These are phyloP conservation scores for Hymenoscyphus linearis DNA, from an alignment of 2,329 filamentous ascomycete genomes.

Conservation along the genomic window DNA sequence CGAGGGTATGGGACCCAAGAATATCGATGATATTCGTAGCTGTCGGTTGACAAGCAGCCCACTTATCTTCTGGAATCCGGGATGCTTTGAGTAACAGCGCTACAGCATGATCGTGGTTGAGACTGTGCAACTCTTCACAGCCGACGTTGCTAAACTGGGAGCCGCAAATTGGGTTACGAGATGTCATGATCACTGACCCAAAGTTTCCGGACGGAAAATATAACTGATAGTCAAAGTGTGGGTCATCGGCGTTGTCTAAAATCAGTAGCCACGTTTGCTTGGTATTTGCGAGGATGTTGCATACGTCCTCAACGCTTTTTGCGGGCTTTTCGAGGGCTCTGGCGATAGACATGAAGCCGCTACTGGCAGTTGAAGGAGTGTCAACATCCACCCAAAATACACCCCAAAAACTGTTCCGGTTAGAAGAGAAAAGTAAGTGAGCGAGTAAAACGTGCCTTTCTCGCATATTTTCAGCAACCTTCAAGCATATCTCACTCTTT, in stretches of 20 bases:
- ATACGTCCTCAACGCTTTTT: slow-evolving; percentile 12
- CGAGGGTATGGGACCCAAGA: slow-evolving; percentile 27
- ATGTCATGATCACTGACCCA: slow-evolving; percentile 37
- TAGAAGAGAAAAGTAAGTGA: slow-evolving; percentile 1
- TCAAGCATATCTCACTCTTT: slow-evolving; percentile 22
- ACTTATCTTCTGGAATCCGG: neutral
- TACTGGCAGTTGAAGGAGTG: slow-evolving; percentile 14
- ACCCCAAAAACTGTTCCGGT: slow-evolving; percentile 18
- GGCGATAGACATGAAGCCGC: slow-evolving; percentile 16
- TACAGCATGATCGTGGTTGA: slow-evolving; percentile 26
- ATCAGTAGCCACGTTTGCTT: slow-evolving; percentile 34
- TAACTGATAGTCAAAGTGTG: slow-evolving; percentile 28
- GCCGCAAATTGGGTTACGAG: slow-evolving; percentile 30
- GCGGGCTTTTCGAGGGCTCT: slow-evolving; percentile 8
- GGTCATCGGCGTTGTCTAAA: slow-evolving; percentile 40
- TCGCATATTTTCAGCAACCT: slow-evolving; percentile 20
- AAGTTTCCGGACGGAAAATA: slow-evolving; percentile 32
- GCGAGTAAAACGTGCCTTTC: slow-evolving; percentile 12
- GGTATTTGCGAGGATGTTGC: slow-evolving; percentile 19
- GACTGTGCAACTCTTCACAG: slow-evolving; percentile 21
- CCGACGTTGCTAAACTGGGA: slow-evolving; percentile 30
- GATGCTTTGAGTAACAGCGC: slow-evolving; percentile 25
- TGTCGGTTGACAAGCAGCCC: slow-evolving; percentile 12
- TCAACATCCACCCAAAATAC: slow-evolving; percentile 19
- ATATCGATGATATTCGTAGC: slow-evolving; percentile 18